phyloP scores from a whole-genome alignment of 2,329 filamentous ascomycete species.

The Ascochyta rabiei region DNA sequence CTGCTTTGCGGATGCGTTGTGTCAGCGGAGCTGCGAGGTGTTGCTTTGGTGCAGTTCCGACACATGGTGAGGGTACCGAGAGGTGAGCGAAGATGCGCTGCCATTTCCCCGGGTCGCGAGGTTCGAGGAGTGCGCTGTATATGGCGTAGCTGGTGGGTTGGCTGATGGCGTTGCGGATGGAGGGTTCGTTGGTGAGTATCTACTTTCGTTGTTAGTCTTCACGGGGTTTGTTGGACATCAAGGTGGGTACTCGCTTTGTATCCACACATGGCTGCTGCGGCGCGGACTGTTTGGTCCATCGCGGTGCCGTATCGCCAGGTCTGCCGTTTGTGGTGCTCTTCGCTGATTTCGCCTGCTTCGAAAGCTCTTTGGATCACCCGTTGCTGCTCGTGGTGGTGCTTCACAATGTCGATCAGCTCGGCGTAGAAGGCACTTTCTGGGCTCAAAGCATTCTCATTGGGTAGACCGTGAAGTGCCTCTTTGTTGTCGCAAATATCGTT shows the following conservation, averaged over 20 bases:
- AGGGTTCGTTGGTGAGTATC: slow-evolving; percentile 3
- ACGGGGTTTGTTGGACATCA: no score
- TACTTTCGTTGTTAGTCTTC: not conserved
- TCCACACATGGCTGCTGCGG: not conserved
- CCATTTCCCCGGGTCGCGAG: slow-evolving; percentile 9
- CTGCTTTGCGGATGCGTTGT: not conserved
- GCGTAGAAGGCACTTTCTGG: slow-evolving; percentile 4
- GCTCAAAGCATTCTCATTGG: not conserved
- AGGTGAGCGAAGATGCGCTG: not conserved
- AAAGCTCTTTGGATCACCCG: not conserved
- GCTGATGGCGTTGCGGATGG: slow-evolving; percentile 1
- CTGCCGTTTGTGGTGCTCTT: slow-evolving; percentile 2
- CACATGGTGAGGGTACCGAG: not conserved
- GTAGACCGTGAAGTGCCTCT: not conserved
- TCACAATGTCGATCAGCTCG: not conserved
- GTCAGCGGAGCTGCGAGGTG: not conserved
- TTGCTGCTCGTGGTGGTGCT: slow-evolving; percentile 1
- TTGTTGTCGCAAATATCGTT: not conserved
- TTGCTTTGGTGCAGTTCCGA: not conserved
- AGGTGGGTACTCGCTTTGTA: not conserved
- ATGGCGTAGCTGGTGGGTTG: slow-evolving; percentile 6
- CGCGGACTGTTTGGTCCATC: not conserved
- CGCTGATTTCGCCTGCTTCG: not conserved
- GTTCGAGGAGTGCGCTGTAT: slow-evolving; percentile 2
- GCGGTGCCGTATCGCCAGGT: not conserved